These are phyloP conservation scores for Tirmania nivea DNA, from an alignment of 495 filamentous ascomycete species.

Conservation along the genomic window DNA sequence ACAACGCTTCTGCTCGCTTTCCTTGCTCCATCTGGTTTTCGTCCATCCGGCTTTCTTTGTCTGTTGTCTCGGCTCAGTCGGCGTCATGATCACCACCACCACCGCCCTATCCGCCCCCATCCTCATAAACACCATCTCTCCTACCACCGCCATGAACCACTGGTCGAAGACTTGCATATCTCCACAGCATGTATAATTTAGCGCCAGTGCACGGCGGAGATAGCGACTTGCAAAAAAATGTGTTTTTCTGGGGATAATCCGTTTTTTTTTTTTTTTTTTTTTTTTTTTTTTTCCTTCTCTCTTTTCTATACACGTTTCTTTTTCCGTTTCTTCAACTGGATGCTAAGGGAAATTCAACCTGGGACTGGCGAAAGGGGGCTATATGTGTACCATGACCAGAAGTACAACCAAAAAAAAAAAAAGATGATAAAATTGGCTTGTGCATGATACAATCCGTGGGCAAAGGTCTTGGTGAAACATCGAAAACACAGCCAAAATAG, in stretches of 20 bases:
- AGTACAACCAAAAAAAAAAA: too few relatives aligned
- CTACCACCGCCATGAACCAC: not conserved
- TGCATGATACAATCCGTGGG: too few relatives aligned
- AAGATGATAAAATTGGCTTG: too few relatives aligned
- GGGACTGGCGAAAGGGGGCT: not conserved
- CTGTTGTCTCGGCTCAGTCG: not conserved
- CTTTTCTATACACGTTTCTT: not conserved
- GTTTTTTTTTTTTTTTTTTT: not conserved
- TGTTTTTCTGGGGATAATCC: too few relatives aligned
- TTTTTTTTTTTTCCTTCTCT: not conserved
- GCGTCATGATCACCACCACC: too few relatives aligned
- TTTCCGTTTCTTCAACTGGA: not conserved
- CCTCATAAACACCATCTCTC: not conserved
- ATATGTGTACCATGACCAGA: not conserved
- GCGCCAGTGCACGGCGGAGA: not conserved
- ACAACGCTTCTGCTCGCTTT: not conserved
- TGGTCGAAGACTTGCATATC: not conserved
- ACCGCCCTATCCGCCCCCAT: too few relatives aligned
- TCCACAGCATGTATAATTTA: not conserved
- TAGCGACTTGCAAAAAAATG: not conserved
- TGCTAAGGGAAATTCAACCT: not conserved
- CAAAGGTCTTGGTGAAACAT: too few relatives aligned
- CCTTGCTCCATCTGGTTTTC: not conserved
- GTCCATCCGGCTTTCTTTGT: not conserved
- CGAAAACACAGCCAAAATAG: too few relatives aligned